These are phyloP conservation scores for Pestalotiopsis sp. DNA, from an alignment of 2,329 filamentous ascomycete genomes.

Conservation along the genomic window DNA sequence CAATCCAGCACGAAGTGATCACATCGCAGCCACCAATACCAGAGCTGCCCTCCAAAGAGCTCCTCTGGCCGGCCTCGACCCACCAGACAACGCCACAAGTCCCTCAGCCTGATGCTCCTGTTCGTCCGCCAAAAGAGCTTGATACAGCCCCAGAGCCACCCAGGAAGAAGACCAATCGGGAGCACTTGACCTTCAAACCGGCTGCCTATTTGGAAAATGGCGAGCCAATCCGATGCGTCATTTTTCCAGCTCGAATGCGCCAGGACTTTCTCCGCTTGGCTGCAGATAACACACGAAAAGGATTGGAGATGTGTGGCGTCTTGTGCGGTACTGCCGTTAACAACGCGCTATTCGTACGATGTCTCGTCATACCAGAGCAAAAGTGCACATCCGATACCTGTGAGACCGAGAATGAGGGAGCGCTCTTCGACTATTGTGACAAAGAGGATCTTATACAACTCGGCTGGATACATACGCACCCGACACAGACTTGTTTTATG, in stretches of 20 bases:
- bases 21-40: constrained; percentile 21
- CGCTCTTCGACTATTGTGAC: constrained; percentile 88
- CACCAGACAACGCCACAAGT: constrained; percentile 18
- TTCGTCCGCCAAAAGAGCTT: constrained; percentile 33
- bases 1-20: constrained; percentile 4
- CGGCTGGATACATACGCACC: constrained; percentile 98
- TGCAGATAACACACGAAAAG: constrained; percentile 73
- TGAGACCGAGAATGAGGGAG: constrained; percentile 85
- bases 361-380: constrained; percentile 89
- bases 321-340: constrained; percentile 88
- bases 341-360: constrained; percentile 89
- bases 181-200: constrained; percentile 77
- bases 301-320: constrained; percentile 94
- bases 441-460: constrained; percentile 81
- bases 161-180: constrained; percentile 42
- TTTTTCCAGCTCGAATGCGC: constrained; percentile 78
- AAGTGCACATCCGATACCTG: constrained; percentile 90
- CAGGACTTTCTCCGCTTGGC: constrained; percentile 75
- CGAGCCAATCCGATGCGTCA: constrained; percentile 81
- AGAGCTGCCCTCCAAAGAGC: constrained; percentile 33
- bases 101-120: constrained; percentile 19
- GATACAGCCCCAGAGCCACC: constrained; percentile 23
- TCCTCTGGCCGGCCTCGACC: constrained; percentile 20
- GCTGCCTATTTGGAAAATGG: constrained; percentile 90
- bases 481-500: constrained; percentile 97